Evolutionary conservation across 495 filamentous ascomycete species (phyloP).

Genomic region (Pseudevernia furfuracea): DNA sequence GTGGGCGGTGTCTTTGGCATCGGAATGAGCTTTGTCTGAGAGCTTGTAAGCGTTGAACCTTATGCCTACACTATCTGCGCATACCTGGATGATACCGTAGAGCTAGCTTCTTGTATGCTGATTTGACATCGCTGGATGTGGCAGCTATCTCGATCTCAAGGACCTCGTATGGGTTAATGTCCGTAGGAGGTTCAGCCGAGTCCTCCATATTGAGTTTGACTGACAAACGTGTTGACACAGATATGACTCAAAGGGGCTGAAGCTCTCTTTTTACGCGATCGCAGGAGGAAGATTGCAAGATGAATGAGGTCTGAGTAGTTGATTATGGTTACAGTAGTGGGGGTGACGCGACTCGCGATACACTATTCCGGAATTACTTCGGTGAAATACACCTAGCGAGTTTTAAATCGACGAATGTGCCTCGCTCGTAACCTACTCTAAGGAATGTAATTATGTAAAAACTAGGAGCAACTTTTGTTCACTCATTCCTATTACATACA

Average conservation of each 20-base stretch:
- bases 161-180: slow-evolving; percentile 83
- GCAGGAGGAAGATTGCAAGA: background rate
- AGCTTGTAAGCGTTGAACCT: background rate
- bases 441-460: no score
- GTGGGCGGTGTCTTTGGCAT: slow-evolving; percentile 61
- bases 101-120: slow-evolving; percentile 86
- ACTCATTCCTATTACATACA: no score
- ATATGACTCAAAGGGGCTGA: no score
- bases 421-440: no score
- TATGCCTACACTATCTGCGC: background rate
- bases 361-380: background rate
- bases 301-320: background rate
- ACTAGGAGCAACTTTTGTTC: no score
- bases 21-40: slow-evolving; percentile 63
- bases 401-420: no score
- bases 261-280: background rate
- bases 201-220: slow-evolving; percentile 22
- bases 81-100: slow-evolving; percentile 87
- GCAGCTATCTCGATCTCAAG: slow-evolving; percentile 62
- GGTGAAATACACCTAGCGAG: no score
- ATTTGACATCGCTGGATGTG: slow-evolving; percentile 77
- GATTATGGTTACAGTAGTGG: background rate
- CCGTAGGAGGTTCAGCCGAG: slow-evolving; percentile 38
- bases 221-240: background rate
- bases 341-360: background rate